Percentiles rank a stretch among this genome's conserved stretches.
phyloP scores from a whole-genome alignment of 805 yeast genomes.

The Nakazawaea siamensis region DNA sequence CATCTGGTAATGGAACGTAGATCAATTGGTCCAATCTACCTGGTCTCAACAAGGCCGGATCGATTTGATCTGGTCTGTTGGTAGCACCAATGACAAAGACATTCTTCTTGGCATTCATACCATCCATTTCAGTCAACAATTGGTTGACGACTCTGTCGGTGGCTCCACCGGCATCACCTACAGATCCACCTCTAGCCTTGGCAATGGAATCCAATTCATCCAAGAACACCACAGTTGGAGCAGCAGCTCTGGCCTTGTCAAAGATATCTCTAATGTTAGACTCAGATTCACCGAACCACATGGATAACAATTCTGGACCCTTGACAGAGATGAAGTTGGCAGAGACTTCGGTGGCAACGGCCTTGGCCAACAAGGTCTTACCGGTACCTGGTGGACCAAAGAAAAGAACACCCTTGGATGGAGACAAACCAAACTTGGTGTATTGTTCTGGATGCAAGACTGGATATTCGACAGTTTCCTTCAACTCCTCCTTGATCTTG shows the following conservation, averaged over 20 bases:
- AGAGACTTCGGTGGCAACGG: slow-evolving; percentile 98
- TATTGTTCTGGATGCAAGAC: slow-evolving; percentile 98
- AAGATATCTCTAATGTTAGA: slow-evolving; percentile 95
- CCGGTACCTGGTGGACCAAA: slow-evolving; percentile 99
- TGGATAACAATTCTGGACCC: slow-evolving; percentile 93
- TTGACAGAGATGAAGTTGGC: slow-evolving; percentile 97
- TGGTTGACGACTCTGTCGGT: slow-evolving; percentile 95
- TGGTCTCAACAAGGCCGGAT: slow-evolving; percentile 97
- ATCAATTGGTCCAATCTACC: slow-evolving; percentile 98
- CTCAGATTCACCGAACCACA: slow-evolving; percentile 99
- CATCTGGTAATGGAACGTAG: slow-evolving; percentile 98
- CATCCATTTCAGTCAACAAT: slow-evolving; percentile 97
- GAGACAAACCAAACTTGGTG: slow-evolving; percentile 95
- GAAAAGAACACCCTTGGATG: slow-evolving; percentile 96
- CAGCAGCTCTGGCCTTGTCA: slow-evolving; percentile 98
- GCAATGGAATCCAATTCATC: slow-evolving; percentile 98
- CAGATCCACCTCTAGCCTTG: slow-evolving; percentile 88
- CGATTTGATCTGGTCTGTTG: slow-evolving; percentile 98
- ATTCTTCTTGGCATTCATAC: slow-evolving; percentile 99
- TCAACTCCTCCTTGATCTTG: slow-evolving; percentile 90
- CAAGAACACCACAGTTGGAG: slow-evolving; percentile 97
- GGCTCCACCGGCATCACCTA: slow-evolving; percentile 95
- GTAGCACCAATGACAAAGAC: slow-evolving; percentile 99
- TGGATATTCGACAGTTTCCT: slow-evolving; percentile 98
- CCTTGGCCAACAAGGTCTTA: slow-evolving; percentile 96